phyloP scores from a whole-genome alignment of 768 basidiomycete genomes.

The Xerocomus potaroensis region DNA sequence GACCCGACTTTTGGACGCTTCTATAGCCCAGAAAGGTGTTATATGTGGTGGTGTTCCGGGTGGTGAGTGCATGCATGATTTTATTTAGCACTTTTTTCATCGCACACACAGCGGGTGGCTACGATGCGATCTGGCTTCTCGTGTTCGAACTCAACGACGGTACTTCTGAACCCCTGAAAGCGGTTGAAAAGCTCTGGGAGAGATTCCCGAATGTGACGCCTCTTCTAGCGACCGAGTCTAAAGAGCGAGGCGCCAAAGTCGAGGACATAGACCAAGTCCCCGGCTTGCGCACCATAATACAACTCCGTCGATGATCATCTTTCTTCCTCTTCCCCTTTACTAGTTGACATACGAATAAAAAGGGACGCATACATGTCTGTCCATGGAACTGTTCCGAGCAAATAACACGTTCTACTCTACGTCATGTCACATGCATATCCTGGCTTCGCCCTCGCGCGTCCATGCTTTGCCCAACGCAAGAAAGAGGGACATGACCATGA shows the following conservation, averaged over 20 bases:
- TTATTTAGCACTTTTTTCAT: not conserved
- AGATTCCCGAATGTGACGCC: conserved; percentile 64
- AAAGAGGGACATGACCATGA: conserved; percentile 73
- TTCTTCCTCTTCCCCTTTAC: too few relatives aligned
- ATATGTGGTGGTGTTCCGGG: conserved; percentile 96
- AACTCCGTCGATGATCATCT: conserved; percentile 15
- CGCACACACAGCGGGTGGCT: conserved; percentile 75
- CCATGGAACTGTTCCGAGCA: conserved; percentile 6
- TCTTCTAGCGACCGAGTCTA: conserved; percentile 65
- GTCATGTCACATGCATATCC: conserved; percentile 59
- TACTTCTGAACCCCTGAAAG: conserved; percentile 48
- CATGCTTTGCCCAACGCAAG: conserved; percentile 77
- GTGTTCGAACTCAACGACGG: conserved; percentile 57
- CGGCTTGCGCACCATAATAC: conserved; percentile 46
- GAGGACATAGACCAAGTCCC: conserved; percentile 55
- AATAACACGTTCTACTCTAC: conserved; percentile 20
- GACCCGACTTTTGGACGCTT: conserved; percentile 75
- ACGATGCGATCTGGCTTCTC: conserved; percentile 94
- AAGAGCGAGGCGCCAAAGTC: conserved; percentile 57
- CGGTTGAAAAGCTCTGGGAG: conserved; percentile 68
- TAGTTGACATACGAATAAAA: conserved; percentile 3
- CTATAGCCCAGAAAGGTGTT: conserved; percentile 74
- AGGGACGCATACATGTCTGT: conserved; percentile 5
- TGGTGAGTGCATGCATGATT: conserved; percentile 46
- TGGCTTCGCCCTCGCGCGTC: conserved; percentile 65